Conservation (phyloP, 2,329 filamentous ascomycete genomes). For the Penicillium sp. region DNA sequence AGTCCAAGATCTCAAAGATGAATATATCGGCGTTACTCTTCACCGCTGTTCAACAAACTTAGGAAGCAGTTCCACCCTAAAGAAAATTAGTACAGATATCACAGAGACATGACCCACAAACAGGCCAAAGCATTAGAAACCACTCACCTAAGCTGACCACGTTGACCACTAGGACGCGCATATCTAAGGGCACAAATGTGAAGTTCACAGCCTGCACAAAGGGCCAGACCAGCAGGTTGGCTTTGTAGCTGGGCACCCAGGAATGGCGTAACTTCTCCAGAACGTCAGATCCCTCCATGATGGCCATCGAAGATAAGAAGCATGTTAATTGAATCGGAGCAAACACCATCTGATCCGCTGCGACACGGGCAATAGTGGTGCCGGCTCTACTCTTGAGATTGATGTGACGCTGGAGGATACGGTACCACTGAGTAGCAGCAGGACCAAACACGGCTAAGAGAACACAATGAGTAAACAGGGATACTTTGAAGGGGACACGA, state of each 20-base stretch:
- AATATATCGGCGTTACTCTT: conserved; percentile 25
- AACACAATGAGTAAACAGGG: too few species aligned
- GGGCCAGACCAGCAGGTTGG: conserved; percentile 90
- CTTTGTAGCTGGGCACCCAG: conserved; percentile 70
- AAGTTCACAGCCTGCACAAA: conserved; percentile 84
- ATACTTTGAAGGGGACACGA: background rate
- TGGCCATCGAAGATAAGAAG: conserved; percentile 83
- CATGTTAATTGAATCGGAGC: conserved; percentile 78
- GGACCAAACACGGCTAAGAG: conserved; percentile 76
- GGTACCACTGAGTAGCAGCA: conserved; percentile 83
- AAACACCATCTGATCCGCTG: conserved; percentile 77
- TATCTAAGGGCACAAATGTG: conserved; percentile 77
- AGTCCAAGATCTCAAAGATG: background rate
- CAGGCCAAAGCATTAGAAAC: background rate
- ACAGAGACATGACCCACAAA: background rate
- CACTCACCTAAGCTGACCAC: conserved; percentile 67
- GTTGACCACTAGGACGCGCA: conserved; percentile 84
- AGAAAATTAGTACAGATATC: conserved; percentile 2
- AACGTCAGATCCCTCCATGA: conserved; percentile 68
- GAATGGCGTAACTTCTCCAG: conserved; percentile 69
- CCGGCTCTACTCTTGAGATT: conserved; percentile 63
- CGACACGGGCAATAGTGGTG: conserved; percentile 76
- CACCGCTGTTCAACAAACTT: conserved; percentile 55
- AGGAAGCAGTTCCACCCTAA: conserved; percentile 61
- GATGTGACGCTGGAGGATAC: conserved; percentile 71